Base-by-base conservation (phyloP, 768 basidiomycete genomes). In the Naganishia friedmannii region DNA sequence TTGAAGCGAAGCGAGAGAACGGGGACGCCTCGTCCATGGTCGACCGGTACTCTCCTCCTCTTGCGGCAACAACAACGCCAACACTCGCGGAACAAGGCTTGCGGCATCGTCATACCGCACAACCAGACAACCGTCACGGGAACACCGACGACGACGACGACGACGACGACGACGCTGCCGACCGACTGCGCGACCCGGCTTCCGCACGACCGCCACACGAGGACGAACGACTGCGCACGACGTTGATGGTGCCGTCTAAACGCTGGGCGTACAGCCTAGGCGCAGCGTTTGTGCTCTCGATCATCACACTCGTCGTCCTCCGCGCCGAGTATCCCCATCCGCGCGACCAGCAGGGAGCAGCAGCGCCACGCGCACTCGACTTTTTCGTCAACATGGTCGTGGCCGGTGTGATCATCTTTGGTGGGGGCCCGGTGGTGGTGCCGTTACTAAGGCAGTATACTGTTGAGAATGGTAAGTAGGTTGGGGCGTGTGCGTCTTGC, bases 351-450 rank as follows among this genome's bases (percentile, higher is more conserved):
- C n/a, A n/a, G n/a, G n/a, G n/a, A 10, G 15, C 15, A 17, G 28
- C 69, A n/a, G 6, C 34, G 34, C 67, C 69, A 10, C 60, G 66
- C 65, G 73, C 21, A 39, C 66, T 70, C 32, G 51, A 60, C 29
- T 68, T 68, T 39, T 53, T 54, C 53, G 58, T 46, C 7, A 65
- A 68, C 32, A 73, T 77, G 70, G 46, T 77, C 17, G 60, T 75
- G 15, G 76, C 74, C 28, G 76, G 76, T 7, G 74, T 73, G 5
- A 74, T 77, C 70, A 75, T 74, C 48, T 74, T 78, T 58, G 76
- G 74, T 15, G 86, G 86, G 17, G 86, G 86, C 45, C 86, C 86
- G 1, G 86, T 87, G 12, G 86, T 87, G 39, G 84, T 86, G 71
- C 86, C 86, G 13, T 81, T 86, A 7, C 78, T 86, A 19, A 79